phyloP scores from a whole-genome alignment of 441 rosid genomes.

The Bruguiera hainesii region DNA sequence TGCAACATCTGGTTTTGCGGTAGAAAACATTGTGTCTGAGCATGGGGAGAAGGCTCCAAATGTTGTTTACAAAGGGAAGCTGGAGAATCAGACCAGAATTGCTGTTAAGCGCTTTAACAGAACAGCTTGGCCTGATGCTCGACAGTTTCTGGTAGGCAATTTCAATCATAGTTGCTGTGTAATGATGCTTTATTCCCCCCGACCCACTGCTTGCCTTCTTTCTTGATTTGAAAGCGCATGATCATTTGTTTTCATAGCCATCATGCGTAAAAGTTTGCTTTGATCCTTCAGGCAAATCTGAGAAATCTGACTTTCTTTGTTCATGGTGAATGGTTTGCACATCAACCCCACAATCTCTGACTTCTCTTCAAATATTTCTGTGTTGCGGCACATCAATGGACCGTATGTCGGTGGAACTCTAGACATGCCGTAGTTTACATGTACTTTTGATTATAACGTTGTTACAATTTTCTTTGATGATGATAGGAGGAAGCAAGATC shows the following conservation, averaged over 20 bases:
- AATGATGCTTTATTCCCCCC: background rate
- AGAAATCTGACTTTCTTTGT: too few species aligned
- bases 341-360: too few species aligned
- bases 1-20: slow-evolving; percentile 44
- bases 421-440: too few species aligned
- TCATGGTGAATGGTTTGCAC: too few species aligned
- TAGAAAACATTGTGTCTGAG: slow-evolving; percentile 48
- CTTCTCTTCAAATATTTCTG: too few species aligned
- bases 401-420: too few species aligned
- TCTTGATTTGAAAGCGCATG: background rate
- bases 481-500: slow-evolving; percentile 45
- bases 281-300: too few species aligned
- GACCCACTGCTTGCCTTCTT: background rate
- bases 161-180: slow-evolving; percentile 2
- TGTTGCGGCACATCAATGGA: background rate
- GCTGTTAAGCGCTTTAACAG: slow-evolving; percentile 46
- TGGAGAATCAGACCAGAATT: slow-evolving; percentile 34
- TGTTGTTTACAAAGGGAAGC: slow-evolving; percentile 46
- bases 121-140: slow-evolving; percentile 53
- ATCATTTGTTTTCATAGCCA: too few species aligned
- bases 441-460: background rate
- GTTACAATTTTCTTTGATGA: slow-evolving; percentile 1
- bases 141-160: slow-evolving; percentile 39
- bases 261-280: too few species aligned
- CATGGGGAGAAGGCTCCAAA: slow-evolving; percentile 57